Evolutionary conservation across 352 stramenopile species (phyloP).

Genomic region (Globisporangium canariense): DNA sequence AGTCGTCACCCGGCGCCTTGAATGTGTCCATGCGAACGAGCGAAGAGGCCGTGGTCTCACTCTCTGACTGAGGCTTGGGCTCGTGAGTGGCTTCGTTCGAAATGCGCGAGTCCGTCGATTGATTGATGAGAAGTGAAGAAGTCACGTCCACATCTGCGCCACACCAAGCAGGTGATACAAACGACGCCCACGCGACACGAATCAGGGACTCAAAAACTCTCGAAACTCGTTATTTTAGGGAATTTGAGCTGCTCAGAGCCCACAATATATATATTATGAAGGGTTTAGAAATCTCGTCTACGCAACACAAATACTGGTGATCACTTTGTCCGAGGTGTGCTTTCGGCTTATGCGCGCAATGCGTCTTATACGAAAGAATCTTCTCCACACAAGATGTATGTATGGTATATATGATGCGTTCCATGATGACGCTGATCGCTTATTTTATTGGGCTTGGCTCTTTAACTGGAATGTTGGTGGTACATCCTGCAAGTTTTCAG

Average conservation of each 20-base stretch:
- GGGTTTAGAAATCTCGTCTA: no score
- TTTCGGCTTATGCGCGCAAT: no score
- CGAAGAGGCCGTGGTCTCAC: neutral
- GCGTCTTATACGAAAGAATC: no score
- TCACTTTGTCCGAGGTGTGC: no score
- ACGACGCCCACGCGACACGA: neutral
- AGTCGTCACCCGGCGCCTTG: neutral
- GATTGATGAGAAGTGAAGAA: constrained; percentile 5
- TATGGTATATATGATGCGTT: no score
- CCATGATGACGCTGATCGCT: neutral
- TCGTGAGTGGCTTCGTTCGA: constrained; percentile 1
- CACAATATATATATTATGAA: no score
- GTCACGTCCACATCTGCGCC: constrained; percentile 1
- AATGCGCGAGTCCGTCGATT: neutral
- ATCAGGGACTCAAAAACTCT: neutral
- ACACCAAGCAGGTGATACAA: constrained; percentile 1
- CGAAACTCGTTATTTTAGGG: neutral
- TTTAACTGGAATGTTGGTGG: neutral
- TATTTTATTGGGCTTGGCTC: neutral
- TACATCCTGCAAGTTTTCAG: neutral
- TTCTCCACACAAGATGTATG: no score
- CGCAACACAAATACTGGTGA: no score
- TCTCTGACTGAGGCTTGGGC: neutral
- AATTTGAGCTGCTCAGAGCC: neutral
- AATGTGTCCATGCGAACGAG: neutral